phyloP scores from a whole-genome alignment of 2,329 filamentous ascomycete species.

The Diaporthe aspalathi region DNA sequence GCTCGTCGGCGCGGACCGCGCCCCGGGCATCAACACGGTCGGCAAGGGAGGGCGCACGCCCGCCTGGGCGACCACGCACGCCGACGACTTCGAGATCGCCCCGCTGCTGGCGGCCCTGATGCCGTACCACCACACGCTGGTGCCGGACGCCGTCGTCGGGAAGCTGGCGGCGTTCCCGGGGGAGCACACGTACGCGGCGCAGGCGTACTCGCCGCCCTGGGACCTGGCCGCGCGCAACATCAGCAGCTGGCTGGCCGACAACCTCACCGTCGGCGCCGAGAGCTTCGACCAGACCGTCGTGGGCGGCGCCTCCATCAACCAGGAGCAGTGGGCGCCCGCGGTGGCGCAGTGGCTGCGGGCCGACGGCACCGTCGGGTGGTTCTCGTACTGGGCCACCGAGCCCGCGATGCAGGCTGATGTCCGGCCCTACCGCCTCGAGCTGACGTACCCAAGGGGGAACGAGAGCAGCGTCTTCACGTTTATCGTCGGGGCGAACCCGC shows the following conservation, averaged over 20 bases:
- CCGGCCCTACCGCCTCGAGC: constrained; percentile 54
- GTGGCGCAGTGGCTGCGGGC: constrained; percentile 66
- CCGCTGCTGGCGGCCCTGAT: constrained; percentile 68
- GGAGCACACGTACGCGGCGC: constrained; percentile 63
- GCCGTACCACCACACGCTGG: constrained; percentile 58
- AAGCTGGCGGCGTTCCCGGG: constrained; percentile 61
- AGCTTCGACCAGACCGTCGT: constrained; percentile 66
- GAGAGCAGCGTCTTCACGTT: constrained; percentile 61
- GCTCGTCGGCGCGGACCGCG: constrained; percentile 61
- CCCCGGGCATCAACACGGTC: constrained; percentile 50
- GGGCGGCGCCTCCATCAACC: constrained; percentile 65
- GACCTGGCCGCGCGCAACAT: constrained; percentile 69
- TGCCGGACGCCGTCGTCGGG: constrained; percentile 54
- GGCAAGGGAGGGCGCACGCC: constrained; percentile 35
- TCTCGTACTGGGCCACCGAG: constrained; percentile 51
- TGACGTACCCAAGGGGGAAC: constrained; percentile 66
- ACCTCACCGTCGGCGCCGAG: constrained; percentile 70
- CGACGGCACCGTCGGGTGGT: constrained; percentile 37
- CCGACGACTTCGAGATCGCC: constrained; percentile 67
- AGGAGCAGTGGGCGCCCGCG: constrained; percentile 67
- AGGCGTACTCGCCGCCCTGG: constrained; percentile 68
- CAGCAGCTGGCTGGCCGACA: constrained; percentile 66
- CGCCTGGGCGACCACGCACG: constrained; percentile 67
- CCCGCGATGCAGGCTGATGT: constrained; percentile 55
- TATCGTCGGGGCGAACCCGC: constrained; percentile 58